Evolutionary conservation across 2,329 filamentous ascomycete genomes (phyloP), one percentile per base, ranked within the genome.

Genomic region (Ophiostoma triangulosporum): DNA sequence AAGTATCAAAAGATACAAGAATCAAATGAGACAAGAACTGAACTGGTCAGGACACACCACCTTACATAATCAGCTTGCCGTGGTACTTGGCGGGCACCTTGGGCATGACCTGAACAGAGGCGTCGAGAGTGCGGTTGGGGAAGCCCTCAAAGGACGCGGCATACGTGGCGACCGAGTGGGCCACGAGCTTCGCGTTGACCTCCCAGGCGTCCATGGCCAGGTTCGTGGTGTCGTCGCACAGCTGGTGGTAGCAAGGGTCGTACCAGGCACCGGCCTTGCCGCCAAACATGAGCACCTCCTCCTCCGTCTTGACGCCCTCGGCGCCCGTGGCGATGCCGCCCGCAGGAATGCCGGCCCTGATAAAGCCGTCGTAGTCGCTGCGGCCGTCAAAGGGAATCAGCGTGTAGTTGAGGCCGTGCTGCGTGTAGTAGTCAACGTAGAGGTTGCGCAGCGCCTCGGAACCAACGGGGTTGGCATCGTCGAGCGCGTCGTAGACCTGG

Each of bases 261-360:
- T 76, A 77, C 71, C 74, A 75, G 26, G 74, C 68, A 20, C 77
- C 84, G 1, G 80, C 82, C 57, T 73, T 70, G 35, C 86, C 86
- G n/a, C 86, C 86, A 64, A 88, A 91, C 67, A 80, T 68, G 38
- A 69, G 70, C 2, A 68, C 76, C 63, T 90, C 83, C 32, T 80
- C 73, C 50, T 74, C 68, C 0, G 84, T 88, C 77, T 89, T 90
- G 68, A 86, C 65, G 12, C 77, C 83, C 66, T 90, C 86, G 1
- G 86, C 86, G 36, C 86, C 86, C 2, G 86, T 88, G 53, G 85
- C 84, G 57, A 90, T 79, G 29, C 86, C 86, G 24, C 86, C 85
- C 1, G 79, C 79, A 0, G 86, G 83, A 40, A 90, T 88, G 3
- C 83, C 83, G 54, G 78, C 74, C 33, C 78, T 74, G 61, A 89